Evolutionary conservation across 129 eudicot species (phyloP), one percentile per base, ranked within the genome.

Genomic region (Lonicera japonica): DNA sequence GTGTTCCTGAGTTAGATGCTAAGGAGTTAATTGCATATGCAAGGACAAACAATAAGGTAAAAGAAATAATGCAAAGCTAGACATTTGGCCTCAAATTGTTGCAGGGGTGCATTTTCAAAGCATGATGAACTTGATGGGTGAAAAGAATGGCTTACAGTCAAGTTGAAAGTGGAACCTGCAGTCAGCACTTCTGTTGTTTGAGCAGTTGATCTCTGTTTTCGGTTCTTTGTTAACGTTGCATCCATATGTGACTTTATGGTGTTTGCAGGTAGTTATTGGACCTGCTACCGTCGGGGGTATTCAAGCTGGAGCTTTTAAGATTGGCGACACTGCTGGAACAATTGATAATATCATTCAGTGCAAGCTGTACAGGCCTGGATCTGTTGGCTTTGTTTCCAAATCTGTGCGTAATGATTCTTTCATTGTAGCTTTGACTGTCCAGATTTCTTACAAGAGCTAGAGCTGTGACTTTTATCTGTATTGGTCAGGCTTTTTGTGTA

Each of bases 281-380:
- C 99, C 96, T 34, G 99, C 99, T 38, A 94, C 99, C 11, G 99
- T 94, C 61, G 99, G 99, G 54, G 99, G 99, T 56, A 74, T 94
- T 71, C 99, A 94, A 81, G 99, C 96, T 64, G 99, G 99, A 77
- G 96, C 99, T n/a, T 94, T 88, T 73, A 94, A 83, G 82, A 88
- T 94, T 75, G 96, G 99, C 68, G 99, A 94, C 74, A 94, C 96
- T 58, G 99, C 99, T 63, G 96, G 96, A 77, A 94, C 99, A 54
- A 79, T 86, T 39, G 99, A 88, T 73, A 94, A 94, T 56, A 94
- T 94, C 36, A 83, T 88, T 54, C 96, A 94, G 45, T 85, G 96
- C 99, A 94, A 94, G 81, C 77, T 94, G 55, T 94, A 94, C 80
- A 83, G 99, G 73, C 96, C 95, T 83, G 99, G 99, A 64, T 94